Evolutionary conservation across 305 asterid species (phyloP).

Genomic region (Solanum hybrid): DNA sequence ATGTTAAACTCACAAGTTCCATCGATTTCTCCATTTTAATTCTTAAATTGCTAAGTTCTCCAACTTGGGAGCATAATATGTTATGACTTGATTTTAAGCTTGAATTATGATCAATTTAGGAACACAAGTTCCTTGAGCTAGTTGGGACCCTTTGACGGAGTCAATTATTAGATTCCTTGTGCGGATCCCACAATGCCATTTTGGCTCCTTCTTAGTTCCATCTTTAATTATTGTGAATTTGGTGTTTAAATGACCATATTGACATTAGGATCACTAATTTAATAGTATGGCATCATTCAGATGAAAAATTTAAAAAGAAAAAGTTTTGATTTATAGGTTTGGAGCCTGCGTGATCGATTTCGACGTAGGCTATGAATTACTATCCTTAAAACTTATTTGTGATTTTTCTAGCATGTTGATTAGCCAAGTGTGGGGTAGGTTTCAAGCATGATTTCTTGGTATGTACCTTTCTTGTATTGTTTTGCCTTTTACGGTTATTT

Average conservation of each 20-base stretch:
- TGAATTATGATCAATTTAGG: background rate
- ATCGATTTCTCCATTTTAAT: background rate
- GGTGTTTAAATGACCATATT: background rate
- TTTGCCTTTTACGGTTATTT: background rate
- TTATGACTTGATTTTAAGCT: background rate
- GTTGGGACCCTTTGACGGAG: background rate
- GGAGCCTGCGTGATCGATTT: background rate
- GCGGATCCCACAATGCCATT: background rate
- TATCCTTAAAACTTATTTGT: background rate
- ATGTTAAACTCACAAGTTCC: background rate
- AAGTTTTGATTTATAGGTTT: background rate
- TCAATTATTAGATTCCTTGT: background rate
- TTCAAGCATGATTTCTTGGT: background rate
- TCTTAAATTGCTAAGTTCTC: background rate
- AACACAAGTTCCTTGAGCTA: background rate
- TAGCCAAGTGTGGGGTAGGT: background rate
- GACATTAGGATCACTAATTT: too few relatives aligned
- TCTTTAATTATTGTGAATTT: background rate
- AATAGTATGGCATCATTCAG: background rate
- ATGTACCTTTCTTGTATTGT: background rate
- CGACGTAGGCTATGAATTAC: background rate
- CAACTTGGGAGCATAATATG: background rate
- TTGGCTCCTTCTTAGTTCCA: background rate
- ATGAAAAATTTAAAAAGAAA: background rate
- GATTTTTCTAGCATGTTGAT: background rate